A percentile compares a stretch with the other conserved stretches of the same genome.
phyloP scores from a whole-genome alignment of 306 rosid species.

The Vicia villosa region DNA sequence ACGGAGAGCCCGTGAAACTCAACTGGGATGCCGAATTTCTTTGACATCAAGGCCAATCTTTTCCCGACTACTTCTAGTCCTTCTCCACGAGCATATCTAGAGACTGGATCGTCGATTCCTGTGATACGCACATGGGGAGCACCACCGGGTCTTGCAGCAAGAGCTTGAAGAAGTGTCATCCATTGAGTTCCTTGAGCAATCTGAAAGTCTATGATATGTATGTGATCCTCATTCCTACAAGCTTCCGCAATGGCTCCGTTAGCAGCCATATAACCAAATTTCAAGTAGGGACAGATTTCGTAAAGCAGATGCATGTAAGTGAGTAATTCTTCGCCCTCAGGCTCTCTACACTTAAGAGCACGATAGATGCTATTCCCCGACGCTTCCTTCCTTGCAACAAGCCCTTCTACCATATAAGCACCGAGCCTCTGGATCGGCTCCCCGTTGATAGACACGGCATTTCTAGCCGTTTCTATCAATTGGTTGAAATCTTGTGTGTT shows the following conservation, averaged over 20 bases:
- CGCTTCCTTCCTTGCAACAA: conserved; percentile 81
- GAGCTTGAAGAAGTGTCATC: conserved; percentile 96
- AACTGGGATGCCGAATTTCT: conserved; percentile 67
- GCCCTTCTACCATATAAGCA: conserved; percentile 95
- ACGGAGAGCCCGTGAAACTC: conserved; percentile 85
- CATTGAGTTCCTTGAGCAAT: conserved; percentile 91
- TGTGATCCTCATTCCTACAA: conserved; percentile 73
- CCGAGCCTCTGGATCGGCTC: conserved; percentile 92
- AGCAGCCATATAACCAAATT: conserved; percentile 99
- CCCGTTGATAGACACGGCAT: conserved; percentile 74
- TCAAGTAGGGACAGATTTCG: conserved; percentile 90
- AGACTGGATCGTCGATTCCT: conserved; percentile 82
- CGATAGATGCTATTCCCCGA: conserved; percentile 81
- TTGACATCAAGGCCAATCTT: conserved; percentile 61
- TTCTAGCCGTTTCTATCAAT: conserved; percentile 61
- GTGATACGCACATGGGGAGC: conserved; percentile 88
- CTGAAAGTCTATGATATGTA: conserved; percentile 93
- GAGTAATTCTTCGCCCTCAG: conserved; percentile 78
- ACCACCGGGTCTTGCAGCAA: conserved; percentile 88
- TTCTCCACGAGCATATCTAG: conserved; percentile 78
- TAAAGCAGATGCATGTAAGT: conserved; percentile 86
- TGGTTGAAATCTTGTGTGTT: conserved; percentile 51
- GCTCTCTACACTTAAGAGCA: conserved; percentile 85
- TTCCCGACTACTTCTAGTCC: conserved; percentile 68
- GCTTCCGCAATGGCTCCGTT: conserved; percentile 97